These are phyloP conservation scores for Beta lomatogona DNA, from an alignment of 179 eudicot species.

Conservation along the genomic window DNA sequence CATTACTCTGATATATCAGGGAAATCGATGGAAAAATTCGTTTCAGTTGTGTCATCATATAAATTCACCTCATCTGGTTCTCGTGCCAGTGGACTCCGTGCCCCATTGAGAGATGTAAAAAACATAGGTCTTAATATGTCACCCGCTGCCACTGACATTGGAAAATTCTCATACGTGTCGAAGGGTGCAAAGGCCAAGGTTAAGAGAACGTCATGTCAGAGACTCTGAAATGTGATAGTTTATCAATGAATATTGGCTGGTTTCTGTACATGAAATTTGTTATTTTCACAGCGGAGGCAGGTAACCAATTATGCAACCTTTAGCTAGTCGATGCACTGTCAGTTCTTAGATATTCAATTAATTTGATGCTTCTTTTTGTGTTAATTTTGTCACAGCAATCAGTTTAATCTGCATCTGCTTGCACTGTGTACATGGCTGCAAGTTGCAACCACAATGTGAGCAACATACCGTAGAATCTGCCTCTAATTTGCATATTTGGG, in stretches of 20 bases:
- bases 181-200: constrained; percentile 14
- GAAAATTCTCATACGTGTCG: constrained; percentile 32
- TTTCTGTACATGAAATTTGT: neutral
- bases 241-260: neutral
- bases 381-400: neutral
- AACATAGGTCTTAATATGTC: constrained; percentile 43
- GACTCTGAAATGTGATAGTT: constrained; percentile 6
- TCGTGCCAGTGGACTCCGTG: constrained; percentile 97
- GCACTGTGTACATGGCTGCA: neutral
- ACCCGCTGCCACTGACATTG: constrained; percentile 27
- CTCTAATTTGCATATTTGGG: neutral
- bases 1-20: constrained; percentile 86
- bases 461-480: neutral
- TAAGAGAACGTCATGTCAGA: constrained; percentile 9
- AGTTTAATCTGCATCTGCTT: neutral
- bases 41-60: constrained; percentile 74
- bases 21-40: constrained; percentile 82
- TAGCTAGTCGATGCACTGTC: neutral
- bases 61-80: constrained; percentile 72
- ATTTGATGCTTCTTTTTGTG: neutral
- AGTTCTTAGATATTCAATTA: neutral
- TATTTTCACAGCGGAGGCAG: neutral
- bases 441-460: neutral
- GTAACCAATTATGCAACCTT: neutral
- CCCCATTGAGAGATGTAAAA: constrained; percentile 74